Conservation (phyloP, 306 rosid genomes). For the Amphicarpaea edgeworthii region DNA sequence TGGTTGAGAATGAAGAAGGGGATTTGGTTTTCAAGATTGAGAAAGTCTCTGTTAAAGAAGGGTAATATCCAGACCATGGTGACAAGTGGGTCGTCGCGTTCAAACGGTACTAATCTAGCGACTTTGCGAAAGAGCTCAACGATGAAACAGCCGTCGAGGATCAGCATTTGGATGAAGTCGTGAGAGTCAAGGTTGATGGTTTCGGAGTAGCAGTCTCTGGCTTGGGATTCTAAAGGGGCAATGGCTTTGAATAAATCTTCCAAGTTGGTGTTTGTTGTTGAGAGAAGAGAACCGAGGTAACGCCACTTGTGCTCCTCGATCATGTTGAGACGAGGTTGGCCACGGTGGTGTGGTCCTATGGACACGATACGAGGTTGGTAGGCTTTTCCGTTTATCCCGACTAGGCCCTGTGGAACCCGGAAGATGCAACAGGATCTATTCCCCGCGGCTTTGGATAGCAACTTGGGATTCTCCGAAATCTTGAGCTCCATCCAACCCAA, state of each 20-base stretch:
- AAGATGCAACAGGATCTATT: conserved; percentile 63
- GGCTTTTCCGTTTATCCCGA: conserved; percentile 57
- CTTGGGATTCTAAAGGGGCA: conserved; percentile 47
- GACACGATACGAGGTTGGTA: conserved; percentile 73
- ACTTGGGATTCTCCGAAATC: conserved; percentile 58
- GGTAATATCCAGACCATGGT: conserved; percentile 62
- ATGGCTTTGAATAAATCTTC: conserved; percentile 38
- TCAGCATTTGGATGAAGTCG: conserved; percentile 64
- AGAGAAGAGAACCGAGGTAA: conserved; percentile 54
- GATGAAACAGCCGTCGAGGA: conserved; percentile 77
- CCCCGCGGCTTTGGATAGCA: conserved; percentile 60
- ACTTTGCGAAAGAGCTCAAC: conserved; percentile 61
- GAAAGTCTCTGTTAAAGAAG: conserved; percentile 61
- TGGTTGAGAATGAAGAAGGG: conserved; percentile 64
- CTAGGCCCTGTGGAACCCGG: conserved; percentile 60
- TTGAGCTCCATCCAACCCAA: conserved; percentile 51
- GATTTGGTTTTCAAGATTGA: conserved; percentile 79
- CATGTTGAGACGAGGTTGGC: conserved; percentile 54
- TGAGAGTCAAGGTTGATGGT: conserved; percentile 31
- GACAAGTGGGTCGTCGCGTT: conserved; percentile 57
- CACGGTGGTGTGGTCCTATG: conserved; percentile 70
- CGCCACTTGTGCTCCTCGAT: conserved; percentile 72
- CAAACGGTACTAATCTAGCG: conserved; percentile 38
- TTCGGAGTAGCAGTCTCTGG: conserved; percentile 72
- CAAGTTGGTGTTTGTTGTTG: conserved; percentile 44